phyloP scores from a whole-genome alignment of 2,329 filamentous ascomycete genomes.

The Cadophora gregata region DNA sequence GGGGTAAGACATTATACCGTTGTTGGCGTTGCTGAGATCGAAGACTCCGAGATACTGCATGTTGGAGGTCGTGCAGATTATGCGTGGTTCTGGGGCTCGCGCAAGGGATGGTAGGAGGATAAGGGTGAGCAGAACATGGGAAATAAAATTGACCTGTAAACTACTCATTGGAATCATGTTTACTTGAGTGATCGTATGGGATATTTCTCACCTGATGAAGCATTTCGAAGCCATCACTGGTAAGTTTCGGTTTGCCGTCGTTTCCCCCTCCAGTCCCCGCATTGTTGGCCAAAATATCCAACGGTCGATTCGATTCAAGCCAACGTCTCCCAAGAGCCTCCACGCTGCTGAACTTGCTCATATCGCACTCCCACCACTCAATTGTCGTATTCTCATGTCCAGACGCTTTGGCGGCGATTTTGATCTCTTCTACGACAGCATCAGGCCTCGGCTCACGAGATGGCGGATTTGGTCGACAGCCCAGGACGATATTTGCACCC shows the following conservation, averaged over 20 bases:
- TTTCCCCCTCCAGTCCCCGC: constrained; percentile 38
- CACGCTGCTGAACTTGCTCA: constrained; percentile 37
- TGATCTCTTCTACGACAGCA: constrained; percentile 36
- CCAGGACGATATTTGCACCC: constrained; percentile 49
- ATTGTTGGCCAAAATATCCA: constrained; percentile 45
- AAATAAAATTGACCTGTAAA: constrained; percentile 43
- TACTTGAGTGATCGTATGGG: not conserved
- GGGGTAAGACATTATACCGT: constrained; percentile 34
- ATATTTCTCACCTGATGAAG: constrained; percentile 36
- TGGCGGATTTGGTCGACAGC: constrained; percentile 43
- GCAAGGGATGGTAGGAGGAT: constrained; percentile 41
- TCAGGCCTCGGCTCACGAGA: constrained; percentile 39
- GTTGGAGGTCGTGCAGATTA: constrained; percentile 44
- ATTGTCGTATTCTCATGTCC: constrained; percentile 30
- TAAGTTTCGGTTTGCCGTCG: constrained; percentile 26
- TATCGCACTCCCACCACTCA: constrained; percentile 43
- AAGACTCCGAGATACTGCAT: constrained; percentile 42
- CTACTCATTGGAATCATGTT: not conserved
- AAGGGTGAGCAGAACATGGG: constrained; percentile 43
- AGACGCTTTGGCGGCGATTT: constrained; percentile 14
- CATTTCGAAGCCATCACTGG: constrained; percentile 44
- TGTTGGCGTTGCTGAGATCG: constrained; percentile 41
- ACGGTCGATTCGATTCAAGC: constrained; percentile 35
- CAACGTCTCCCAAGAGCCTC: constrained; percentile 41
- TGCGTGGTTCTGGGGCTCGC: constrained; percentile 36